Evolutionary conservation across 306 rosid species (phyloP), one percentile per base, ranked within the genome.

Genomic region (Gleditsia sinensis): DNA sequence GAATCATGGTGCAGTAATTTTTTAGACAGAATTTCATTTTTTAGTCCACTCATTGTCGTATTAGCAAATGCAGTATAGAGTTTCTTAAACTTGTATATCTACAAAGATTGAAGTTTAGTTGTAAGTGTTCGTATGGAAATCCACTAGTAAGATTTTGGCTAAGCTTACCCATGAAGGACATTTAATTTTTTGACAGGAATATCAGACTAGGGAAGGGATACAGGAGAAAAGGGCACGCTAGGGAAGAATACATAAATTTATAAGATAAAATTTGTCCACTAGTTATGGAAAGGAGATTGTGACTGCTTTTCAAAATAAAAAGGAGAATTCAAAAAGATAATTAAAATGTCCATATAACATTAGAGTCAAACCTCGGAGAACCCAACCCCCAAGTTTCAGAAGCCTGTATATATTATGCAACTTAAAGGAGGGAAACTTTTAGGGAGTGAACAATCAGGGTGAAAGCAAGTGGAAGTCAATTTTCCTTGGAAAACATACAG

Each of bases 391-490:
- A 10, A 17, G 34, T 71, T 77, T 53, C n/a, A 55, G 12, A 33
- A 56, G 30, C 32, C 75, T 54, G 54, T 43, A 56, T 43, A 30
- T 30, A 69, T 28, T 21, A 72, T 34, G 64, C 65, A 57, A 27
- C 23, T 74, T 67, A 55, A 62, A 39, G 14, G 20, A 19, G 33
- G 56, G 43, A 33, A 34, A 54, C 33, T 54, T 43, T 45, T 67
- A 27, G 12, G 59, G 33, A 80, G 59, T 30, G 50, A 59, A 67
- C 58, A 74, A 49, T 58, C 42, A 69, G 23, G 66, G 71, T 34
- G 50, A 67, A 69, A 48, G 57, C 28, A 62, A 42, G 30, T 40
- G 61, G 50, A 17, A 54, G 45, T 49, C 27, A 39, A 30, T 27
- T 67, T 60, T 74, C 48, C 50, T 21, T 37, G 66, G 40, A 57